Evolutionary conservation across 306 rosid species (phyloP).

Genomic region (Alnus rubra): DNA sequence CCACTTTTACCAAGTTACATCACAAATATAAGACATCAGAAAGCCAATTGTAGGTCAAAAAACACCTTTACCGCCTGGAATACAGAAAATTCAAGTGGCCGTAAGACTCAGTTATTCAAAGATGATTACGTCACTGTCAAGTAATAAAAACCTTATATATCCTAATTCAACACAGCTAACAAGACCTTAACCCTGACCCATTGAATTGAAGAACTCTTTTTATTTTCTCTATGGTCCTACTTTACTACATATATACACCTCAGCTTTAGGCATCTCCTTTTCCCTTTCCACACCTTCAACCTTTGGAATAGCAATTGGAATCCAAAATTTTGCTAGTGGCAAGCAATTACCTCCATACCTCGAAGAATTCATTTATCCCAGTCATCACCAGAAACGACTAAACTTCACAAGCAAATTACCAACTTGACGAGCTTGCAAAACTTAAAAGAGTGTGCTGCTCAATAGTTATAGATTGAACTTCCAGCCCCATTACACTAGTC

Average conservation of each 20-base stretch:
- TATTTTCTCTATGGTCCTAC: not conserved
- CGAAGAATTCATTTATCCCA: not conserved
- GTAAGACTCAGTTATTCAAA: not conserved
- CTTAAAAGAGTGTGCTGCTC: not conserved
- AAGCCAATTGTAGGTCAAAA: not conserved
- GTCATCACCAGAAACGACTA: not conserved
- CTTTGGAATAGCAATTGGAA: not conserved
- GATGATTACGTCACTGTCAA: not conserved
- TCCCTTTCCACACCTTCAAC: not conserved
- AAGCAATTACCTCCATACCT: not conserved
- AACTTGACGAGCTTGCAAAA: conserved; percentile 7
- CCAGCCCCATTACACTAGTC: not conserved
- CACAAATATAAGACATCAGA: not conserved
- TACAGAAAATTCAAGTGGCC: not conserved
- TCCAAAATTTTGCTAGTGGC: not conserved
- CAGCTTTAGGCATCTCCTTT: not conserved
- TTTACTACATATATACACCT: not conserved
- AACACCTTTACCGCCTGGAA: not conserved
- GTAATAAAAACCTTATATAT: not conserved
- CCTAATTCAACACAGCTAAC: not conserved
- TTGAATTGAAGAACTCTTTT: not conserved
- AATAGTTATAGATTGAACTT: not conserved
- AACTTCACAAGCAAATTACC: not conserved
- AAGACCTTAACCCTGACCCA: not conserved
- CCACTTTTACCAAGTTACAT: not conserved